Evolutionary conservation across 163 green algal genomes (phyloP), one percentile per base, ranked within the genome.

Genomic region (Volvox carteri): DNA sequence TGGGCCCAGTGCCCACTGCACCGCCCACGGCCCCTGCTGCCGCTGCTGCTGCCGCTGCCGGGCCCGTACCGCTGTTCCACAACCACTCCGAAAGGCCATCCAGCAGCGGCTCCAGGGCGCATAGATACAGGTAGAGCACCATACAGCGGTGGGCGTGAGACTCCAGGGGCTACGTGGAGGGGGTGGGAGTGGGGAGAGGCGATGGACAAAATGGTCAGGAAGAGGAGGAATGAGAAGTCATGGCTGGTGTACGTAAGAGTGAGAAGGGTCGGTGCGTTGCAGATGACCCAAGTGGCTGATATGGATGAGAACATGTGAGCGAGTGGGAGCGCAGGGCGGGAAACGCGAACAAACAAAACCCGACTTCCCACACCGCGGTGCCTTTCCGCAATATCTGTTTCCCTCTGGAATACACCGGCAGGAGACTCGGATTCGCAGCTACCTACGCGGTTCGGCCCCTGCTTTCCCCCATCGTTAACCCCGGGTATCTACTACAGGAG

Each of bases 91-190:
- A 67, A 70, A 88, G 67, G 2, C 83, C 83, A 8, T 88, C 83
- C 83, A 88, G 68, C 4, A 48, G 33, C 25, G 83, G 83, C 48
- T 56, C 68, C 68, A 88, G 83, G 23, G 68, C 50, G 25, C 44
- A 60, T 3, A 88, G 83, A 70, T 88, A 88, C 0, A 88, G 83
- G 83, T 88, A 81, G 42, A 88, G 83, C 83, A 88, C 48, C 83
- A 88, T 48, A 50, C 83, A 83, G 48, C 83, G 83, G 35, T 73
- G 68, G 9, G 35, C 37, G 68, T 88, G 83, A 33, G 68, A 46
- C 48, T 88, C 83, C 23, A 88, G 68, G 48, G 81, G 48, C 81
- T 88, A 67, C 12, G 48, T 33, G 18, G 14, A 23, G 78, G 41
- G 37, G 42, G 25, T 1, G 78, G 42, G 11, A 14, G 12, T 11